phyloP scores from a whole-genome alignment of 2,329 filamentous ascomycete genomes.

The Colletotrichum brevisporum region DNA sequence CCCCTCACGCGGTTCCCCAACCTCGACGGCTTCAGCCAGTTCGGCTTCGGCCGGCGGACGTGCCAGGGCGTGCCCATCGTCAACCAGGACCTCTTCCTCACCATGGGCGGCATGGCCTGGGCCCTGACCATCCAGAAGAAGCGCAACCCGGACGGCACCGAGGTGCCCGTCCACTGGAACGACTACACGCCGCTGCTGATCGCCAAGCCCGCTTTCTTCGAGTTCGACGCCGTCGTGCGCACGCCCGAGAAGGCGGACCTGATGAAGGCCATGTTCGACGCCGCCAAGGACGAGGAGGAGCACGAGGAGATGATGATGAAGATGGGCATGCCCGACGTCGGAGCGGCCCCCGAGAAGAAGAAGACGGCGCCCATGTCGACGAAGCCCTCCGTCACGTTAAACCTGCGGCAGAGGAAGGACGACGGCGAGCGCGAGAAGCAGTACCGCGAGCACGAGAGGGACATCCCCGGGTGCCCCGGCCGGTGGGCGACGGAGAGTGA shows the following conservation, averaged over 20 bases:
- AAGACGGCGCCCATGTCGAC: conserved; percentile 26
- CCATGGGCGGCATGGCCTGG: conserved; percentile 57
- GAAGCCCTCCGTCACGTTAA: conserved; percentile 29
- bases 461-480: conserved; percentile 38
- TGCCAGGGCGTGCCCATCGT: conserved; percentile 60
- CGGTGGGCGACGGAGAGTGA: conserved; percentile 40
- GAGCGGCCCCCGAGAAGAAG: conserved; percentile 1
- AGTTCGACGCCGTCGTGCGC: conserved; percentile 54
- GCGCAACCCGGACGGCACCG: conserved; percentile 43
- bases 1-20: conserved; percentile 56
- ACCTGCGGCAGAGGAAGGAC: conserved; percentile 33
- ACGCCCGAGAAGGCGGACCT: conserved; percentile 43
- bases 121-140: conserved; percentile 53
- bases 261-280: conserved; percentile 54
- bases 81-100: conserved; percentile 57
- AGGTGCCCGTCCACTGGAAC: conserved; percentile 59
- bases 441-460: conserved; percentile 38
- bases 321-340: conserved; percentile 38
- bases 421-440: conserved; percentile 34
- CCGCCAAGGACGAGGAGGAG: conserved; percentile 49
- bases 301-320: conserved; percentile 46
- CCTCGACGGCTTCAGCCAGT: conserved; percentile 59
- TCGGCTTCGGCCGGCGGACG: conserved; percentile 69
- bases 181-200: conserved; percentile 59
- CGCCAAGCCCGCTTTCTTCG: conserved; percentile 57